These are phyloP conservation scores for Craterostigma plantagineum DNA, from an alignment of 257 asterid genomes.

Conservation along the genomic window DNA sequence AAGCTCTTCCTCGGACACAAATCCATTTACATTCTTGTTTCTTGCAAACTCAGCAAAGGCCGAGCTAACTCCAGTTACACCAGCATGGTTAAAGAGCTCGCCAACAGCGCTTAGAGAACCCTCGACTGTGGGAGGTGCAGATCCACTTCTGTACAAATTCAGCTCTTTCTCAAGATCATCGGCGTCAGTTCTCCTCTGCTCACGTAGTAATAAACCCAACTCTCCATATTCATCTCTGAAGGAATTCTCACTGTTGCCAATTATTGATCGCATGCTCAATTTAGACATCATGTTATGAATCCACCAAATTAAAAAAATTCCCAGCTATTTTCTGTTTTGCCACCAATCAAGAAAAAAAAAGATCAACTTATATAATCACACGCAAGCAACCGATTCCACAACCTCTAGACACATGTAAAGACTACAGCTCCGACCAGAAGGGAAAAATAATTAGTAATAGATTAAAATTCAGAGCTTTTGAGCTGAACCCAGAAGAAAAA, in stretches of 20 bases:
- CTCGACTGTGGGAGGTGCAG: slow-evolving; percentile 80
- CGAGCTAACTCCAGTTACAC: slow-evolving; percentile 7
- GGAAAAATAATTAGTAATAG: too few species aligned
- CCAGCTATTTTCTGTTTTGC: slow-evolving; percentile 5
- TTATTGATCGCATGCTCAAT: slow-evolving; percentile 40
- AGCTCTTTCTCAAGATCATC: slow-evolving; percentile 64
- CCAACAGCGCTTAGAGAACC: slow-evolving; percentile 65
- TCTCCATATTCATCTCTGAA: slow-evolving; percentile 60
- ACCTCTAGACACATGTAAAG: slow-evolving; percentile 4
- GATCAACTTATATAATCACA: too few species aligned
- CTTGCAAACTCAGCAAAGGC: slow-evolving; percentile 25
- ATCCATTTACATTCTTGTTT: slow-evolving; percentile 27
- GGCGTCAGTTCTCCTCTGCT: slow-evolving; percentile 36
- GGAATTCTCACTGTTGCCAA: slow-evolving; percentile 37
- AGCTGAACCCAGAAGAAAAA: too few species aligned
- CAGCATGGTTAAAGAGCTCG: slow-evolving; percentile 33
- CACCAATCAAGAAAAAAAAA: background rate
- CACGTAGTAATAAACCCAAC: slow-evolving; percentile 40
- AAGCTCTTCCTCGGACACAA: slow-evolving; percentile 37
- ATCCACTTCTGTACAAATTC: slow-evolving; percentile 65
- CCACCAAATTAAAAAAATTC: too few species aligned
- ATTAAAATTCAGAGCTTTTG: background rate
- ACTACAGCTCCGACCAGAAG: background rate
- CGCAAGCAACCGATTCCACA: too few species aligned
- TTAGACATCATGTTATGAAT: slow-evolving; percentile 31